Evolutionary conservation across 495 filamentous ascomycete genomes (phyloP), one percentile per base, ranked within the genome.

Genomic region (Astrocystis sublimbata): DNA sequence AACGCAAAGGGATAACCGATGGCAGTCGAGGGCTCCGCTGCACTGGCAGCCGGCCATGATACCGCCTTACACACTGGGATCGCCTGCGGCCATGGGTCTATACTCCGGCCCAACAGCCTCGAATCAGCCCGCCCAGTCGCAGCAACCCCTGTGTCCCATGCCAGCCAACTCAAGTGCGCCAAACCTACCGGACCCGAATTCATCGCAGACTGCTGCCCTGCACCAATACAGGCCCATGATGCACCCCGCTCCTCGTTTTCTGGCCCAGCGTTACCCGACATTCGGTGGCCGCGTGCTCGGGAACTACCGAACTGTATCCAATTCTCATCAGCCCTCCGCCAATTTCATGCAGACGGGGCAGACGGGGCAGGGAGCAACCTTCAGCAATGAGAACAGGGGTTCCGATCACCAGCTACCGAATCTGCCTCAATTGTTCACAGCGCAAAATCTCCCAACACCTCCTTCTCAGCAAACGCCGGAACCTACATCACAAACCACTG

Each of bases 11-110:
- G 45, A 47, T 9, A 63, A 56, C 26, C 56, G 64, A 63, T 40
- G 65, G 10, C 68, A 68, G 56, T 51, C 52, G 6, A 58, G 53
- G 43, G 52, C 33, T 43, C 53, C 52, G 45, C 61, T 58, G 36
- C 24, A 23, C 17, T 57, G 61, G 53, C 61, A 19, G 52, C 43
- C 60, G 17, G 47, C 58, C 26, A 53, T 53, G 45, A 33, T 61
- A 42, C 17, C 58, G 38, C 47, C 58, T 33, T 61, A 24, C 28
- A 10, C 36, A 38, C 58, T 53, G n/a, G 36, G 36, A 53, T 33
- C n/a, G n/a, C n/a, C 51, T 46, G n/a, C 24, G 19, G 17, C 8
- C 31, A 49, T 30, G 30, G 46, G 40, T 40, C 12, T 28, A 23
- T 55, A 38, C 38, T 17, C 61, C 28, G 23, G 17, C 26, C 42